Conservation (phyloP, 2,329 filamentous ascomycete genomes). For the Alternaria sp. region DNA sequence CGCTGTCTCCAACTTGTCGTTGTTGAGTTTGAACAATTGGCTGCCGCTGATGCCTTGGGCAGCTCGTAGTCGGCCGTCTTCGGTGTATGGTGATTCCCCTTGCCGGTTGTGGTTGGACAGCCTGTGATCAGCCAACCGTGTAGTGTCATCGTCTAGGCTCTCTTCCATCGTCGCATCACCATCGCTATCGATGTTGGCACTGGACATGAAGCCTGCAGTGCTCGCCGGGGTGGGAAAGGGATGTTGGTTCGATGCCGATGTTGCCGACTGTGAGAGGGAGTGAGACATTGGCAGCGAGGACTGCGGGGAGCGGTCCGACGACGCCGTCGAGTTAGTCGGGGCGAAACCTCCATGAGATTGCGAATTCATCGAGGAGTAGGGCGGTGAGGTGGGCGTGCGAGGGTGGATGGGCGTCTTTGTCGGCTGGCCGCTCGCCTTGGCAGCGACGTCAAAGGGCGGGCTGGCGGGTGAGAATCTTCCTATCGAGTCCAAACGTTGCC, state of each 20-base stretch:
- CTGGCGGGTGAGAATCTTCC: conserved; percentile 57
- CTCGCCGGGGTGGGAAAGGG: conserved; percentile 52
- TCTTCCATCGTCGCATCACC: conserved; percentile 56
- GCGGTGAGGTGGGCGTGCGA: conserved; percentile 59
- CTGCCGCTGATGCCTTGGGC: conserved; percentile 42
- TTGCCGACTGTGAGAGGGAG: conserved; percentile 45
- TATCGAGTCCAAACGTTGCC: conserved; percentile 51
- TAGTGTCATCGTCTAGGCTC: conserved; percentile 38
- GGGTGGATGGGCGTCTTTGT: conserved; percentile 55
- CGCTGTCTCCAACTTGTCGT: conserved; percentile 54
- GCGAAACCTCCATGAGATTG: conserved; percentile 50
- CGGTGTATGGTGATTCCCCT: conserved; percentile 36
- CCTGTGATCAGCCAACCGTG: conserved; percentile 49
- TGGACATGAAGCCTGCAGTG: conserved; percentile 45
- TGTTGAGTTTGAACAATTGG: conserved; percentile 48
- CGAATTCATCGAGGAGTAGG: conserved; percentile 58
- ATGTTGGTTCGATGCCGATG: conserved; percentile 40
- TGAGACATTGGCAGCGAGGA: conserved; percentile 53
- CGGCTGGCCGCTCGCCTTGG: conserved; percentile 48
- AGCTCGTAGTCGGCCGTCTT: conserved; percentile 38
- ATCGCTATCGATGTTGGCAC: conserved; percentile 51
- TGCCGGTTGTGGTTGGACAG: conserved; percentile 59
- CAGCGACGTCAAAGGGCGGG: conserved; percentile 53
- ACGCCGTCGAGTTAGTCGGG: conserved; percentile 36
- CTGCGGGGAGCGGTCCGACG: conserved; percentile 52